These are phyloP conservation scores for Turnera subulata DNA, from an alignment of 345 rosid species.

Conservation along the genomic window DNA sequence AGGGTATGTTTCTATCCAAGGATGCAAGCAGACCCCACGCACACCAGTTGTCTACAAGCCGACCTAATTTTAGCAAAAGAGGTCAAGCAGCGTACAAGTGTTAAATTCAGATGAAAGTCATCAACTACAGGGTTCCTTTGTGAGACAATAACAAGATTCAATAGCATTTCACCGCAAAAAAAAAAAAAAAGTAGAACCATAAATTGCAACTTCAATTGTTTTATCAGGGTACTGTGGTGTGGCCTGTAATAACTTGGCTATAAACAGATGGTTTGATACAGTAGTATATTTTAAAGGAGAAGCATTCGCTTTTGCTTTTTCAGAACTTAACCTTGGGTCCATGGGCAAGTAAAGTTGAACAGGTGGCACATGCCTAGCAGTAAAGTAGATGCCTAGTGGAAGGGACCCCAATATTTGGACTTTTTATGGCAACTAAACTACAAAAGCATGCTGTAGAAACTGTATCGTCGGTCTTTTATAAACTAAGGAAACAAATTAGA, in stretches of 20 bases:
- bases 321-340: conserved; percentile 1
- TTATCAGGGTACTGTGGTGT: neutral
- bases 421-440: conserved; percentile 17
- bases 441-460: neutral
- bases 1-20: conserved; percentile 3
- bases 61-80: neutral
- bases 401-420: conserved; percentile 10
- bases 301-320: neutral
- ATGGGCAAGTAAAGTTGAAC: conserved; percentile 13
- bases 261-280: neutral
- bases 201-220: neutral
- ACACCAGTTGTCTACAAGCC: neutral
- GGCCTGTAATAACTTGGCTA: too few relatives aligned
- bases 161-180: too few relatives aligned
- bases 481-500: too few relatives aligned
- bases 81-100: conserved; percentile 6
- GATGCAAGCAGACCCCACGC: conserved; percentile 15
- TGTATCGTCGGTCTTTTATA: neutral
- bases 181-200: conserved; percentile 5
- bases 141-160: neutral
- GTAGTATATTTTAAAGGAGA: neutral
- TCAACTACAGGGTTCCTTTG: neutral
- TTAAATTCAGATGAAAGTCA: conserved; percentile 6
- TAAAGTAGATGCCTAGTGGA: conserved; percentile 18
- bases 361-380: conserved; percentile 17